Conservation (phyloP, 192 early-diverging fungal species). For the Umbelopsis isabellina region DNA sequence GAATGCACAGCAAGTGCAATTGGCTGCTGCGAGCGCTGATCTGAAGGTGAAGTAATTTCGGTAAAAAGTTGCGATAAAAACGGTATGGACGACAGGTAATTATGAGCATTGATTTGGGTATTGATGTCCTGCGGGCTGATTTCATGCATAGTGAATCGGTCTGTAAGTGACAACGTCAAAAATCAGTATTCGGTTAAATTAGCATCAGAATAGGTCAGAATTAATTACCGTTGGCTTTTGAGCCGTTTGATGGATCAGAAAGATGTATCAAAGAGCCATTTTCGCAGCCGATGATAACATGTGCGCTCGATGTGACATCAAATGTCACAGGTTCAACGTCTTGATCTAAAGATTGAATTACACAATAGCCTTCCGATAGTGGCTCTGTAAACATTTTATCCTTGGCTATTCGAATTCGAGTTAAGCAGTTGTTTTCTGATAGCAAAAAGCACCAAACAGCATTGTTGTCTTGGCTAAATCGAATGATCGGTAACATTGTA, state of each 20-base stretch:
- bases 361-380: background rate
- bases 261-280: constrained; percentile 5
- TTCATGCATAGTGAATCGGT: background rate
- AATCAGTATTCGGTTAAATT: background rate
- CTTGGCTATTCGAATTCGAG: background rate
- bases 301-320: background rate
- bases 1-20: background rate
- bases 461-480: background rate
- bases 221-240: background rate
- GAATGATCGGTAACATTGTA: background rate
- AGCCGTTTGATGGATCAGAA: background rate
- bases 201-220: background rate
- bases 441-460: background rate
- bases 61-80: background rate
- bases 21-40: constrained; percentile 9
- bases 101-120: background rate
- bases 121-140: background rate
- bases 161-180: background rate
- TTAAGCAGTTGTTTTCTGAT: background rate
- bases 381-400: background rate
- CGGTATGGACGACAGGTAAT: background rate
- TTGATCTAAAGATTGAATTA: background rate
- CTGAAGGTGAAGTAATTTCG: background rate
- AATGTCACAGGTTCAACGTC: background rate
- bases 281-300: constrained; percentile 7